Conservation (phyloP, 2,329 filamentous ascomycete genomes). For the Alternaria infectoria region DNA sequence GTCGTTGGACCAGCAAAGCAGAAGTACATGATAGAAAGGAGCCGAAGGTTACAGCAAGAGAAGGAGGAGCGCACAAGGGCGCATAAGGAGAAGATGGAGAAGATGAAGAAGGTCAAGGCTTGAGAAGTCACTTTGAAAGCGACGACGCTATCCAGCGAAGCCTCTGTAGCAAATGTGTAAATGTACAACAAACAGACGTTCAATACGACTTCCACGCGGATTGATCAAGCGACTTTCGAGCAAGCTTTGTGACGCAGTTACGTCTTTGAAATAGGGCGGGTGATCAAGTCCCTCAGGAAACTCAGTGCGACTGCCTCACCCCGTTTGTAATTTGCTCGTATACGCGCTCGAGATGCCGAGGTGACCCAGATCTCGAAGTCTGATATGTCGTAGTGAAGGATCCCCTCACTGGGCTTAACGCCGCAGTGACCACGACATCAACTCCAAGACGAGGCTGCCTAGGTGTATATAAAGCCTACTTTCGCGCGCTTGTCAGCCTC, state of each 20-base stretch:
- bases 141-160: not conserved
- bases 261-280: not conserved
- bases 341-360: not conserved
- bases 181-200: conserved; percentile 14
- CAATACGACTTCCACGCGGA: not conserved
- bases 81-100: not conserved
- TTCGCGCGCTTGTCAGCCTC: not conserved
- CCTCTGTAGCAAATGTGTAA: conserved; percentile 5
- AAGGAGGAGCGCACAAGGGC: not conserved
- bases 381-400: not conserved
- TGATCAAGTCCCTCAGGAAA: not conserved
- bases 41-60: not conserved
- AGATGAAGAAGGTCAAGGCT: not conserved
- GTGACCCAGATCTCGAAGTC: not conserved
- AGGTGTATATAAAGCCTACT: not conserved
- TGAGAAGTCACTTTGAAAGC: not conserved
- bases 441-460: not conserved
- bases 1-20: not conserved
- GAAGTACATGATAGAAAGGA: not conserved
- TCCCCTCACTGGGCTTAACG: not conserved
- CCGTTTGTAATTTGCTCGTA: not conserved
- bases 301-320: not conserved
- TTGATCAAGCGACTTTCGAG: not conserved
- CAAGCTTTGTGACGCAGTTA: not conserved
- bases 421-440: not conserved